Base-by-base conservation (phyloP, 768 basidiomycete species). In the Scleroderma bovista region DNA sequence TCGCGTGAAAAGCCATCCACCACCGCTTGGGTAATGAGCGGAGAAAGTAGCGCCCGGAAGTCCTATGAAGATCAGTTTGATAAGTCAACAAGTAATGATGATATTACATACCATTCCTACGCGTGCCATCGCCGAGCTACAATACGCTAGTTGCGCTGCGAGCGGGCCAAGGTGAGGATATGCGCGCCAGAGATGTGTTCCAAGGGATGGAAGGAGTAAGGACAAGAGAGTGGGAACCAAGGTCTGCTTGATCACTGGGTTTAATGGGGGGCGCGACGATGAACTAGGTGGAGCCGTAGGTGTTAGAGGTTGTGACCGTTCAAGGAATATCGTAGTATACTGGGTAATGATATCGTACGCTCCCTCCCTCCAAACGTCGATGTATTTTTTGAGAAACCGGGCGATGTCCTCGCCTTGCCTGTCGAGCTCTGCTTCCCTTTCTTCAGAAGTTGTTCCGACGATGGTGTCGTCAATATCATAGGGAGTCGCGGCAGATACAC, bases 121-220 rank as follows among this genome's bases (percentile, higher is more conserved):
- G n/a, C 93, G 82, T 0, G 90, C 77, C 60, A 96, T 96, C 1
- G 93, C 93, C 16, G 84, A 81, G 8, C 93, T 84, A 63, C 94
- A 96, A 67, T 98, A 97, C 12, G 88, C 87, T 40, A 98, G 78
- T 59, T 98, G 95, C 0, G 93, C 95, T 51, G 96, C 93, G 76
- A 32, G 94, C 83, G 19, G 91, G 77, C 55, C 95, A 75, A 20
- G 88, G 71, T 17, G 86, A 60, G 13, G 84, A 72, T 26, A 83
- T 70, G 66, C 74, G 10, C 75, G 77, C 0, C 83, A 79, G 15
- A 96, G 76, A 44, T 82, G 77, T 8, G 71, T 72, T 4, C 72
- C 63, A 37, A 96, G 73, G 6, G 83, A 67, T n/a, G 80, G 76
- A 46, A 93, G 75, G 44, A 97, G 81, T 32, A 84, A 70, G 3